Evolutionary conservation across 2,329 filamentous ascomycete species (phyloP).

Genomic region (Apiospora rasikravindrae): DNA sequence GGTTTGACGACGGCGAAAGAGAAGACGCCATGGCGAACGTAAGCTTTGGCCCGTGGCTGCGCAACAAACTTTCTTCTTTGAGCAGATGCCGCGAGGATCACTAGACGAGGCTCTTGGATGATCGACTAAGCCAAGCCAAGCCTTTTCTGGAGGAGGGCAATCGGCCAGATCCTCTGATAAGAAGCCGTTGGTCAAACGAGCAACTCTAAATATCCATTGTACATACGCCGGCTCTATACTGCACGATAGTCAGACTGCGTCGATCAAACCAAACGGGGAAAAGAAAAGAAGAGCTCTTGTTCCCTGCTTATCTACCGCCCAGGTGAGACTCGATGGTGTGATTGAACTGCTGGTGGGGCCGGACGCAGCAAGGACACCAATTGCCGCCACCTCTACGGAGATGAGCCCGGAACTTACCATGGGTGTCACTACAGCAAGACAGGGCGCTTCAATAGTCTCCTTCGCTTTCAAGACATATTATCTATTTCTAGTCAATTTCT

Average conservation of each 20-base stretch:
- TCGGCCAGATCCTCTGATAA: background rate
- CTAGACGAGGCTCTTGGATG: background rate
- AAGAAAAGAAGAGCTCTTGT: background rate
- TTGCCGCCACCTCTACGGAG: background rate
- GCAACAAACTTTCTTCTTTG: background rate
- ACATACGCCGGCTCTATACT: background rate
- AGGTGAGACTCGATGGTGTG: constrained; percentile 14
- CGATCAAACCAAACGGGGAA: background rate
- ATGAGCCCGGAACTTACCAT: background rate
- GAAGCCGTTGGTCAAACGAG: background rate
- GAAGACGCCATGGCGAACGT: background rate
- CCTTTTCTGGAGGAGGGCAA: background rate
- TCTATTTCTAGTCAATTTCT: background rate
- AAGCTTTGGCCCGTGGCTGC: background rate
- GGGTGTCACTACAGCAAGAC: background rate
- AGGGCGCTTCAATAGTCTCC: background rate
- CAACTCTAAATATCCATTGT: background rate
- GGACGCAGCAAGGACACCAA: background rate
- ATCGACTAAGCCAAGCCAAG: background rate
- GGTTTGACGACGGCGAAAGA: background rate
- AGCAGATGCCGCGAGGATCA: background rate
- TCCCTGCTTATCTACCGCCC: background rate
- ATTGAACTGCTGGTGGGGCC: background rate
- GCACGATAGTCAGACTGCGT: background rate
- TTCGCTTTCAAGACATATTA: background rate